Percentiles rank a stretch among this genome's conserved stretches.
Evolutionary conservation across 2,329 filamentous ascomycete species (phyloP).

Genomic region (Pseudovirgaria hyperparasitica): DNA sequence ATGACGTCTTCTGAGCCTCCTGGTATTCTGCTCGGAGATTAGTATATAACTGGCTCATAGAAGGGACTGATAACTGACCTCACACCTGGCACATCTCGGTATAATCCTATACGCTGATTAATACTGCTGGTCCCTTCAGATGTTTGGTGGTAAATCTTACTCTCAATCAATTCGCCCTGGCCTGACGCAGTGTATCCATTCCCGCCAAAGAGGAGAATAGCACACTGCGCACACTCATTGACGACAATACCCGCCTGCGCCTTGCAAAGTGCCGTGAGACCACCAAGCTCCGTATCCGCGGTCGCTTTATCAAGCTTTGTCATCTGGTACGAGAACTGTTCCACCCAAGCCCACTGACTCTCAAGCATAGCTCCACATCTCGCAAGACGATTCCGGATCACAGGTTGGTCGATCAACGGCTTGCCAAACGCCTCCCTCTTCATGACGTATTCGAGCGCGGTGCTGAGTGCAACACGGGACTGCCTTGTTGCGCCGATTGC

Average conservation of each 20-base stretch:
- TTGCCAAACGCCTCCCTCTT: slow-evolving; percentile 58
- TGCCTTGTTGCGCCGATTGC: slow-evolving; percentile 51
- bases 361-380: slow-evolving; percentile 58
- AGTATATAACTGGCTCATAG: too few relatives aligned
- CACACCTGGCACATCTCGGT: slow-evolving; percentile 49
- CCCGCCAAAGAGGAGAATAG: slow-evolving; percentile 60
- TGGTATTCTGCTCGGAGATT: slow-evolving; percentile 40
- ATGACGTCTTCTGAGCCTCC: slow-evolving; percentile 64
- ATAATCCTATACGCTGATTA: slow-evolving; percentile 36
- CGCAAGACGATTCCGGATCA: slow-evolving; percentile 60
- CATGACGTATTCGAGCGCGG: slow-evolving; percentile 50
- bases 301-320: slow-evolving; percentile 44
- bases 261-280: slow-evolving; percentile 59
- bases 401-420: slow-evolving; percentile 59
- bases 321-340: slow-evolving; percentile 58
- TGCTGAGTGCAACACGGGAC: slow-evolving; percentile 45
- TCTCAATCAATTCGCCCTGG: slow-evolving; percentile 58
- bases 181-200: slow-evolving; percentile 59
- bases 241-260: slow-evolving; percentile 60
- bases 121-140: neutral
- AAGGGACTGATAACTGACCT: too few relatives aligned
- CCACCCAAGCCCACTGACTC: slow-evolving; percentile 59
- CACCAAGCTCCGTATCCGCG: slow-evolving; percentile 54
- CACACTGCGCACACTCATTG: slow-evolving; percentile 57
- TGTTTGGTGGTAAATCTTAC: too few relatives aligned